Conservation (phyloP, 2,329 filamentous ascomycete species). For the Curvularia sp. region DNA sequence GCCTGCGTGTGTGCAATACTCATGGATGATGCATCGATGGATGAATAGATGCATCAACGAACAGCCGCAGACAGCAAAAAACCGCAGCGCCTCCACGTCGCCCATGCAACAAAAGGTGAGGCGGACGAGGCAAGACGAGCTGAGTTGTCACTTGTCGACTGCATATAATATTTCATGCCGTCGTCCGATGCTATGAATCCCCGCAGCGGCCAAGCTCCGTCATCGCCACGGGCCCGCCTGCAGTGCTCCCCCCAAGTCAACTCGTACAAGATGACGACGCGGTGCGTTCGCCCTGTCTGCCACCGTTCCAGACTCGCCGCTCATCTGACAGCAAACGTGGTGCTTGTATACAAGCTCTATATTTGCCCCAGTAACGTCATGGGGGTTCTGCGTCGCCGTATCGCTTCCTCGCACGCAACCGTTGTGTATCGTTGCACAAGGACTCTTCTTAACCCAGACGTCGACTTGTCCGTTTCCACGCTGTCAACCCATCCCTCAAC, state of each 20-base stretch:
- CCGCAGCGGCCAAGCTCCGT: slow-evolving; percentile 2
- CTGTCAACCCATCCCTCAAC: slow-evolving; percentile 18
- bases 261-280: slow-evolving; percentile 12
- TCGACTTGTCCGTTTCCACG: slow-evolving; percentile 21
- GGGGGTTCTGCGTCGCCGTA: slow-evolving; percentile 32
- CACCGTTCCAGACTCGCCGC: slow-evolving; percentile 13
- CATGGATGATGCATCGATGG: not conserved
- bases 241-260: slow-evolving; percentile 6
- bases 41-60: too few relatives aligned
- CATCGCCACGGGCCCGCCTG: slow-evolving; percentile 8
- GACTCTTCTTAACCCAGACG: slow-evolving; percentile 27
- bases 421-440: slow-evolving; percentile 37
- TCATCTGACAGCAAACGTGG: slow-evolving; percentile 21
- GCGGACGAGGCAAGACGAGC: slow-evolving; percentile 2
- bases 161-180: slow-evolving; percentile 36
- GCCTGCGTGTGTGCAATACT: not conserved
- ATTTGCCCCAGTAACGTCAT: slow-evolving; percentile 32
- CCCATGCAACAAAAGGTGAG: slow-evolving; percentile 1
- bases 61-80: too few relatives aligned
- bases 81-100: slow-evolving; percentile 18
- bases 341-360: slow-evolving; percentile 21
- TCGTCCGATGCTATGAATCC: slow-evolving; percentile 17
- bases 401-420: slow-evolving; percentile 28
- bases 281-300: slow-evolving; percentile 15
- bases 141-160: slow-evolving; percentile 37